Evolutionary conservation across 495 filamentous ascomycete genomes (phyloP).

Genomic region (Tuber microsphaerosporum): DNA sequence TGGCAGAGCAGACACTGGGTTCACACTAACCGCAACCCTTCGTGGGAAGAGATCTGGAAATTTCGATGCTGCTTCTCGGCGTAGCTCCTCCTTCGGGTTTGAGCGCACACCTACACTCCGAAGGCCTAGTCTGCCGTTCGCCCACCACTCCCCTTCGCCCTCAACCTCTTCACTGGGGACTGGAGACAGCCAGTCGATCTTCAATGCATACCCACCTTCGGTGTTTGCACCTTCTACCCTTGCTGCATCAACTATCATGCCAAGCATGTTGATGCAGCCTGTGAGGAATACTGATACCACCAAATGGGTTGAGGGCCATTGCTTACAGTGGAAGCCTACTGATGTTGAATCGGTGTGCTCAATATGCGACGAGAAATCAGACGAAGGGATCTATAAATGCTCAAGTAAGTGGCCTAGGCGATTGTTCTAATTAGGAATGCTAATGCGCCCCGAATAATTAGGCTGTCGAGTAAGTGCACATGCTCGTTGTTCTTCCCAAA

Average conservation of each 20-base stretch:
- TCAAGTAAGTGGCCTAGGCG: slow-evolving; percentile 39
- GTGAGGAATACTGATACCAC: slow-evolving; percentile 78
- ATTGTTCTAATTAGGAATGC: slow-evolving; percentile 2
- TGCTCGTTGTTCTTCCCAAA: slow-evolving; percentile 68
- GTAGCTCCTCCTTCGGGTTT: slow-evolving; percentile 85
- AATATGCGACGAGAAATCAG: slow-evolving; percentile 80
- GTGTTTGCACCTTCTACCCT: slow-evolving; percentile 93
- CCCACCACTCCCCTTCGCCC: slow-evolving; percentile 68
- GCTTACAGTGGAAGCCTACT: slow-evolving; percentile 62
- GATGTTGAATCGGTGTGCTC: slow-evolving; percentile 68
- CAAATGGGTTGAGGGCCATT: slow-evolving; percentile 91
- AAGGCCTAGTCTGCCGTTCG: slow-evolving; percentile 77
- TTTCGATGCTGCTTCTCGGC: slow-evolving; percentile 73
- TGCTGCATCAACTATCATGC: slow-evolving; percentile 97
- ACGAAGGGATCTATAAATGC: slow-evolving; percentile 86
- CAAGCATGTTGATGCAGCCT: slow-evolving; percentile 75
- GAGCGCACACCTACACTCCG: slow-evolving; percentile 61
- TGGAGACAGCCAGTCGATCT: slow-evolving; percentile 64
- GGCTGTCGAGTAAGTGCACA: slow-evolving; percentile 73
- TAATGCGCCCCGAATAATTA: slow-evolving; percentile 23
- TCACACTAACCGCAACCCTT: slow-evolving; percentile 72
- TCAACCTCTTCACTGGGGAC: slow-evolving; percentile 68
- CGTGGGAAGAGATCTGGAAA: slow-evolving; percentile 92
- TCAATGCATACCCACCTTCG: slow-evolving; percentile 80
- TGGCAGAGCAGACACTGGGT: slow-evolving; percentile 84